Evolutionary conservation across 768 basidiomycete genomes (phyloP).

Genomic region (Russula brevipes): DNA sequence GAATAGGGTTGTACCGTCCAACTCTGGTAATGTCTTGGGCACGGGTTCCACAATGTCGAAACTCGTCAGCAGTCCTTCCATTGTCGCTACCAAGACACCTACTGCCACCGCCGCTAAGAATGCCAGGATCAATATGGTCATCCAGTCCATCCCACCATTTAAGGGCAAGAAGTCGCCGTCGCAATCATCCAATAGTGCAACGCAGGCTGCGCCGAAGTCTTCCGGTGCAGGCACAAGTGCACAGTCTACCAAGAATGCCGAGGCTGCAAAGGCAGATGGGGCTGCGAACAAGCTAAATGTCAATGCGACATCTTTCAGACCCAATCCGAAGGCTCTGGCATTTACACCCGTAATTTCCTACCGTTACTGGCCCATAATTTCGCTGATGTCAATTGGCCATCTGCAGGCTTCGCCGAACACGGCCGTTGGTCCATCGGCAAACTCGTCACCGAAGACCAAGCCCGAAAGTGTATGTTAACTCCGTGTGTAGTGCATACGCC

Average conservation of each 20-base stretch:
- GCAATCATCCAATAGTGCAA: slow-evolving; percentile 33
- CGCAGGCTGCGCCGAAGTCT: slow-evolving; percentile 29
- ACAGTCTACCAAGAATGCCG: slow-evolving; percentile 25
- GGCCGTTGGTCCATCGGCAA: slow-evolving; percentile 24
- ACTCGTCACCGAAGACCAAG: slow-evolving; percentile 30
- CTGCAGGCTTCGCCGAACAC: slow-evolving; percentile 32
- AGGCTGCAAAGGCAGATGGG: slow-evolving; percentile 45
- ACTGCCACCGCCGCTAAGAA: slow-evolving; percentile 17
- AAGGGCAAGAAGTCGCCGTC: slow-evolving; percentile 45
- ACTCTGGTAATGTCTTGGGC: slow-evolving; percentile 16
- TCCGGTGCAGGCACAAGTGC: slow-evolving; percentile 28
- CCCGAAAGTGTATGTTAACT: slow-evolving; percentile 15
- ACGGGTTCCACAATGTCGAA: slow-evolving; percentile 12
- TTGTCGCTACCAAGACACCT: slow-evolving; percentile 11
- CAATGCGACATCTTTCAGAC: slow-evolving; percentile 87
- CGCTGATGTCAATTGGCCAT: slow-evolving; percentile 14
- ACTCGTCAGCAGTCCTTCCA: slow-evolving; percentile 24
- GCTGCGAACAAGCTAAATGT: slow-evolving; percentile 70
- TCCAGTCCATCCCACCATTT: slow-evolving; percentile 90
- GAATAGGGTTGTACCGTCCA: slow-evolving; percentile 29
- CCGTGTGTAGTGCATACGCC: not conserved
- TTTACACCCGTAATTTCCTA: slow-evolving; percentile 58
- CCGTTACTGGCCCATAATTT: not conserved
- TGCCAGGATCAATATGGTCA: slow-evolving; percentile 59
- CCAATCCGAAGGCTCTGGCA: slow-evolving; percentile 72